A percentile compares a stretch with the other conserved stretches of the same genome.
Conservation (phyloP, 139 green algal genomes). For the Coccomyxa sp. region DNA sequence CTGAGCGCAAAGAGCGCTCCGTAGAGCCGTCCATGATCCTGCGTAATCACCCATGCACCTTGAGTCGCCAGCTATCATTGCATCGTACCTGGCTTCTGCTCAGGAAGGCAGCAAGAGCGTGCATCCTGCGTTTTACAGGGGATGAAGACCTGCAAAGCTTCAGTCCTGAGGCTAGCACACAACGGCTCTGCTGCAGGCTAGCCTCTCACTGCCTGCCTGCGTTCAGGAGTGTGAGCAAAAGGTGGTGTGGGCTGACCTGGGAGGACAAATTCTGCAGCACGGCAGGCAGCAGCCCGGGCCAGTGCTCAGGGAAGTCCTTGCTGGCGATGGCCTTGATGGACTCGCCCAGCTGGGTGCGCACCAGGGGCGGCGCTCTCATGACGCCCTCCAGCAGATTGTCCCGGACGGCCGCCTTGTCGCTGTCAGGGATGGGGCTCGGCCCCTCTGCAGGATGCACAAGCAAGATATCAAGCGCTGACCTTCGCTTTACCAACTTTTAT, state of each 20-base stretch:
- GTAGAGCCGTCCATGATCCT: slow-evolving; percentile 70
- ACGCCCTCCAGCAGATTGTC: slow-evolving; percentile 73
- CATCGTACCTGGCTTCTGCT: not conserved
- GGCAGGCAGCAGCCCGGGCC: slow-evolving; percentile 71
- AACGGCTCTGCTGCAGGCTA: too few species aligned
- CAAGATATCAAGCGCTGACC: not conserved
- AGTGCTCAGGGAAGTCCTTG: slow-evolving; percentile 82
- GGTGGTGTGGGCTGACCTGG: slow-evolving; percentile 12
- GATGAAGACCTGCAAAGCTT: not conserved
- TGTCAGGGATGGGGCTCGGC: slow-evolving; percentile 30
- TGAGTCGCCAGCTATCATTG: not conserved
- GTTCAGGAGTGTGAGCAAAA: not conserved
- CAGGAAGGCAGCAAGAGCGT: not conserved
- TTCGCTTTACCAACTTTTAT: not conserved
- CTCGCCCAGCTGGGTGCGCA: slow-evolving; percentile 83
- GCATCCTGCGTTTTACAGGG: not conserved
- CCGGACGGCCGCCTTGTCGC: slow-evolving; percentile 75
- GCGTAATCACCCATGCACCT: not conserved
- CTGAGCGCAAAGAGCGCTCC: slow-evolving; percentile 79
- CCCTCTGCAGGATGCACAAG: not conserved
- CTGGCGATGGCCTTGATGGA: slow-evolving; percentile 76
- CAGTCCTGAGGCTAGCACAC: not conserved
- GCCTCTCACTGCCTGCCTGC: not conserved
- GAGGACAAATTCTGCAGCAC: slow-evolving; percentile 43
- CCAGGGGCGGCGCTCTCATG: slow-evolving; percentile 48